Evolutionary conservation across 1,284 basidiomycete genomes (phyloP).

Genomic region (Tylopilus sp.): DNA sequence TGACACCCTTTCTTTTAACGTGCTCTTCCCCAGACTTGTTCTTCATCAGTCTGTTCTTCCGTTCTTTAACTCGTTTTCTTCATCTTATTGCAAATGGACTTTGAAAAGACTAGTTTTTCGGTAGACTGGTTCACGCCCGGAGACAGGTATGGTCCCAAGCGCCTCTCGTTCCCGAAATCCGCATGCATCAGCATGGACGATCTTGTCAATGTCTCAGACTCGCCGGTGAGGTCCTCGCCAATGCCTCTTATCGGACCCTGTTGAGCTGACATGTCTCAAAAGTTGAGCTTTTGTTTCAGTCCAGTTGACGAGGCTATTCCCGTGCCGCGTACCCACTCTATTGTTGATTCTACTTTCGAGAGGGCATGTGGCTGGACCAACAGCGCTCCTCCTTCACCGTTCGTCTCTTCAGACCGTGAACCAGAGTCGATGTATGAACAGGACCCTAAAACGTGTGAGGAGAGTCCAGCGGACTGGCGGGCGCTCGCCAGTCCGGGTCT

Average conservation of each 20-base stretch:
- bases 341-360: conserved; percentile 17
- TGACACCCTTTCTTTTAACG: background rate
- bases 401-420: conserved; percentile 2
- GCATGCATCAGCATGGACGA: conserved; percentile 34
- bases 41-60: conserved; percentile 4
- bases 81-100: conserved; percentile 27
- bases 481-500: conserved; percentile 7
- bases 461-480: conserved; percentile 3
- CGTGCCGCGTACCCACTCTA: conserved; percentile 16
- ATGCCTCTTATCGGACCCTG: background rate
- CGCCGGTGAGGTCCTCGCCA: conserved; percentile 22
- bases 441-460: conserved; percentile 3
- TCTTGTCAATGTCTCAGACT: conserved; percentile 23
- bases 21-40: conserved; percentile 4
- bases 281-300: conserved; percentile 29
- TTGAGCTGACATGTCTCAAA: conserved; percentile 13
- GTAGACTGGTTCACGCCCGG: conserved; percentile 34
- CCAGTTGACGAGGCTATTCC: conserved; percentile 14
- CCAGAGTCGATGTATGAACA: conserved; percentile 9
- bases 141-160: conserved; percentile 27
- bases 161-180: conserved; percentile 36
- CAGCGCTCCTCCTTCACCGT: conserved; percentile 24
- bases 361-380: conserved; percentile 22
- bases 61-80: conserved; percentile 10
- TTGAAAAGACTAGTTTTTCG: conserved; percentile 34